Evolutionary conservation across 495 filamentous ascomycete genomes (phyloP).

Genomic region (Clavariopsis aquatica): DNA sequence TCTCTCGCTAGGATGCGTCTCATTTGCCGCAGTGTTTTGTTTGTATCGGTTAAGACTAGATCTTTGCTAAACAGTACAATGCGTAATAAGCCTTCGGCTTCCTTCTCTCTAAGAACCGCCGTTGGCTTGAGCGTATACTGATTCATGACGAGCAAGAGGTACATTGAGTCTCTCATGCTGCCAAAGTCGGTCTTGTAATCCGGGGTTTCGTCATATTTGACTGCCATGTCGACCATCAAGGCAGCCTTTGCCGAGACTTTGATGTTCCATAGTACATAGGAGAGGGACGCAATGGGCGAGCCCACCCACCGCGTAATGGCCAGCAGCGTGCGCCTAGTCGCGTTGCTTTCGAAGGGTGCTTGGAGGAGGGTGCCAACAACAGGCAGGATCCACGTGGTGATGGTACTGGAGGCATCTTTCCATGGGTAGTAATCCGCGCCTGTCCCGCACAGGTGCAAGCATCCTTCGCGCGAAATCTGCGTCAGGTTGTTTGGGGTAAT

Average conservation of each 20-base stretch:
- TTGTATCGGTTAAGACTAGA: conserved; percentile 28
- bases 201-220: neutral
- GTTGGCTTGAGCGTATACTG: neutral
- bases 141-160: neutral
- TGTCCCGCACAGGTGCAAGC: neutral
- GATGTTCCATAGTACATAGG: neutral
- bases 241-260: neutral
- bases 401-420: neutral
- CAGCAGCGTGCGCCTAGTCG: neutral
- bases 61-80: conserved; percentile 48
- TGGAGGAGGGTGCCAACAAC: neutral
- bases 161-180: neutral
- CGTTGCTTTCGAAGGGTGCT: neutral
- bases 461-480: neutral
- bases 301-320: neutral
- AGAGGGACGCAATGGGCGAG: neutral
- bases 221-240: neutral
- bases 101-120: conserved; percentile 2
- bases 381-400: neutral
- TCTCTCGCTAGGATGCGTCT: neutral
- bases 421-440: neutral
- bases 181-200: neutral
- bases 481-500: neutral
- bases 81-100: conserved; percentile 45
- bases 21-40: neutral